Percentiles rank a stretch among this genome's conserved stretches.
These are phyloP conservation scores for Cordyceps farinosa DNA, from an alignment of 2,329 filamentous ascomycete genomes.

Conservation along the genomic window DNA sequence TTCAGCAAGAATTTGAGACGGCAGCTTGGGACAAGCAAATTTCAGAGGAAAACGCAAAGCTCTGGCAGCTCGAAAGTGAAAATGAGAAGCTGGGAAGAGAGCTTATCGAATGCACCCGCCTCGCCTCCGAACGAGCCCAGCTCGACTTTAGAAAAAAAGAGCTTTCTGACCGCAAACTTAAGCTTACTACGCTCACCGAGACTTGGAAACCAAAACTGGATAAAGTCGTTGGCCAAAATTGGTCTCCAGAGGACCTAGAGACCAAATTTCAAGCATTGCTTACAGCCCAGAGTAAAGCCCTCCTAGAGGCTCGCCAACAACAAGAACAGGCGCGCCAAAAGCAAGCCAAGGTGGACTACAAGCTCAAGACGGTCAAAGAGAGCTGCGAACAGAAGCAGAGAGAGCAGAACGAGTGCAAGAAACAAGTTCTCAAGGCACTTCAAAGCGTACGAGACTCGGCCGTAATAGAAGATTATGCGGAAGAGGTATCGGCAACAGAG, in stretches of 20 bases:
- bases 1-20: slow-evolving; percentile 59
- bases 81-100: slow-evolving; percentile 73
- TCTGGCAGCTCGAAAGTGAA: slow-evolving; percentile 68
- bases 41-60: slow-evolving; percentile 58
- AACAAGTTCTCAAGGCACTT: slow-evolving; percentile 50
- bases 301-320: slow-evolving; percentile 63
- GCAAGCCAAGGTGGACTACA: slow-evolving; percentile 72
- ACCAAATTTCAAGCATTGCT: slow-evolving; percentile 63
- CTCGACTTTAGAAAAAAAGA: slow-evolving; percentile 82
- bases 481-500: slow-evolving; percentile 48
- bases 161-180: slow-evolving; percentile 66
- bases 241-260: slow-evolving; percentile 69
- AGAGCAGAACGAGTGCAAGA: slow-evolving; percentile 60
- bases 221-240: slow-evolving; percentile 59
- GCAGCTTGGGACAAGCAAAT: slow-evolving; percentile 70
- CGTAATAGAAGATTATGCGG: slow-evolving; percentile 52
- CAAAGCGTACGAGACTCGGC: slow-evolving; percentile 40
- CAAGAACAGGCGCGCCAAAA: slow-evolving; percentile 70
- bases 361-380: slow-evolving; percentile 62
- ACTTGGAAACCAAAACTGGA: slow-evolving; percentile 72
- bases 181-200: slow-evolving; percentile 70
- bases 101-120: slow-evolving; percentile 74
- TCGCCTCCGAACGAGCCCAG: slow-evolving; percentile 77
- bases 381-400: slow-evolving; percentile 60
- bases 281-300: slow-evolving; percentile 51